Base-by-base conservation (phyloP, 768 basidiomycete species). In the Trametes cubensis region DNA sequence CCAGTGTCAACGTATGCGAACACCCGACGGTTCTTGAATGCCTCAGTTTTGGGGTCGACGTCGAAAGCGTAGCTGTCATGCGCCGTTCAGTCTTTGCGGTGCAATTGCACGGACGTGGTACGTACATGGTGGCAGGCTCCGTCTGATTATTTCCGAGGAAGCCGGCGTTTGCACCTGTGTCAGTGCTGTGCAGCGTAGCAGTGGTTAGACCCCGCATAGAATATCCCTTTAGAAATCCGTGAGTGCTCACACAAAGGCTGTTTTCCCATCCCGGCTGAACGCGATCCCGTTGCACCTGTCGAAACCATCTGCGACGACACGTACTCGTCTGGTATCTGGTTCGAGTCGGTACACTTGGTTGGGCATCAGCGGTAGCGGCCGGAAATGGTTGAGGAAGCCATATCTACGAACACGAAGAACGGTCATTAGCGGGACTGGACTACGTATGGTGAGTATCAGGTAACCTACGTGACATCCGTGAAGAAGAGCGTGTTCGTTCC, bases 281-380 rank as follows among this genome's bases (percentile, higher is more conserved):
- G 88, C 87, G 54, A 93, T 82, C 1, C 90, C 92, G 68, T 93
- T 94, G 46, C 81, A 82, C 65, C 82, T 82, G 60, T 82, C 80
- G 68, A 93, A 88, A n/a, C 85, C 87, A 64, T 89, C 87, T 2
- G 92, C 90, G 3, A 92, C 87, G 8, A 88, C 86, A 3, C 83
- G 82, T 6, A 93, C 82, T 30, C 81, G 73, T 4, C 88, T 81
- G 1, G 86, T 87, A 2, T 78, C 76, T 10, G 87, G 84, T 69
- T 91, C 85, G 67, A 91, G 85, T 14, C 88, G 81, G 71, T 95
- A 94, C 17, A 92, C 89, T 67, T 92, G 90, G 49, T 81, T 86
- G 3, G 88, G 90, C 53, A 91, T 69, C 47, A 84, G 78, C 7
- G 88, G 89, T 5, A 75, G 65, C 0, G 88, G 84, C 51, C 90